Conservation (phyloP, 768 basidiomycete genomes). For the Mycena alexandri region DNA sequence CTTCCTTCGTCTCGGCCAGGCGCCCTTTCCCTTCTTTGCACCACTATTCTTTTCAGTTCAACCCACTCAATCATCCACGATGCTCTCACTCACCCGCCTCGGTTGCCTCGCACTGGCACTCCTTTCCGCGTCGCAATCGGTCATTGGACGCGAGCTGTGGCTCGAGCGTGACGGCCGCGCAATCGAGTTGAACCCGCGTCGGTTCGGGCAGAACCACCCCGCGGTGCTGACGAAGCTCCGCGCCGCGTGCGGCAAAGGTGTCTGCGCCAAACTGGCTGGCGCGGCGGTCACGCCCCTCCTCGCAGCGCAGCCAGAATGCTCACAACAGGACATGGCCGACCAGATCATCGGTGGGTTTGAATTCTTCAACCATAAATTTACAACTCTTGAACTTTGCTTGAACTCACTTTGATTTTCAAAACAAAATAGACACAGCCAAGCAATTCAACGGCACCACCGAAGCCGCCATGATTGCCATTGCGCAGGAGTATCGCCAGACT, state of each 20-base stretch:
- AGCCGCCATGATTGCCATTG: slow-evolving; percentile 64
- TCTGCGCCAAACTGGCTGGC: slow-evolving; percentile 65
- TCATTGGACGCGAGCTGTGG: slow-evolving; percentile 58
- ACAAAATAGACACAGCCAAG: slow-evolving; percentile 58
- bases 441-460: slow-evolving; percentile 66
- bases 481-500: slow-evolving; percentile 64
- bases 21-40: slow-evolving; percentile 22
- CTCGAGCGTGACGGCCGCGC: slow-evolving; percentile 61
- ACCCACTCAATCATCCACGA: slow-evolving; percentile 33
- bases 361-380: background rate
- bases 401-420: background rate
- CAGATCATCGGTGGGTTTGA: slow-evolving; percentile 61
- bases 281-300: slow-evolving; percentile 64
- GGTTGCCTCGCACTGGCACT: slow-evolving; percentile 38
- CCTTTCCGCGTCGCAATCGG: slow-evolving; percentile 39
- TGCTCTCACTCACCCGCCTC: slow-evolving; percentile 37
- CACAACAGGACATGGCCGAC: slow-evolving; percentile 71
- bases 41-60: slow-evolving; percentile 28
- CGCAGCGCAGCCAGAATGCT: slow-evolving; percentile 64
- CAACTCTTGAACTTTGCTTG: background rate
- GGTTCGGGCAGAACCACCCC: slow-evolving; percentile 66
- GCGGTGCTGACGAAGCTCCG: slow-evolving; percentile 59
- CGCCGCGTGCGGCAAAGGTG: slow-evolving; percentile 60
- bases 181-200: slow-evolving; percentile 64
- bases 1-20: slow-evolving; percentile 23